Conservation (phyloP, 2,329 filamentous ascomycete species). For the Madurella fahalii region DNA sequence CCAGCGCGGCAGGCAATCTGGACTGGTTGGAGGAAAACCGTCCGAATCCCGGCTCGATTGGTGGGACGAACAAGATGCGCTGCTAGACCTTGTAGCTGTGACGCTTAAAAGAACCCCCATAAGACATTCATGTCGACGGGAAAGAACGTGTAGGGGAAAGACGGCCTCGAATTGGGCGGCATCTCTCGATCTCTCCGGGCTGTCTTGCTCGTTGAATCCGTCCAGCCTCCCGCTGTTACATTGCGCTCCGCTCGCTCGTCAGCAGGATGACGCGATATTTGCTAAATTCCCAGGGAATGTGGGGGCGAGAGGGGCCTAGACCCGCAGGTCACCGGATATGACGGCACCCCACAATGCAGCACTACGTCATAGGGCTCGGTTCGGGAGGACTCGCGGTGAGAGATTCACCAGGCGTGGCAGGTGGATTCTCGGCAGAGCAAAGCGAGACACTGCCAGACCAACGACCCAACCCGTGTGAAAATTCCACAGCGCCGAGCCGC, state of each 20-base stretch:
- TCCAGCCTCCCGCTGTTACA: not conserved
- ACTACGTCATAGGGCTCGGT: slow-evolving; percentile 17
- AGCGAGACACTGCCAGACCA: not conserved
- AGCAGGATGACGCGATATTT: slow-evolving; percentile 15
- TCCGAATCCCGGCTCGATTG: too few relatives aligned
- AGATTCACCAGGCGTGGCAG: not conserved
- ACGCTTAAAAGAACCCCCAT: too few relatives aligned
- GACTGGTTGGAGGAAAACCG: too few relatives aligned
- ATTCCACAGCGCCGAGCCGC: not conserved
- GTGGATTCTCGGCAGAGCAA: not conserved
- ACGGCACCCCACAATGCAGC: slow-evolving; percentile 19
- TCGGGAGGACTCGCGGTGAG: not conserved
- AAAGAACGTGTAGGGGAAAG: too few relatives aligned
- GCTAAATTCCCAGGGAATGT: slow-evolving; percentile 2
- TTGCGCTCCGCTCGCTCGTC: not conserved
- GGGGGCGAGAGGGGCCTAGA: slow-evolving; percentile 12
- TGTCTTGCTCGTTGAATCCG: too few relatives aligned
- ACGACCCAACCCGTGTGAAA: not conserved
- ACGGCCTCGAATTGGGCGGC: too few relatives aligned
- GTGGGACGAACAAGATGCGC: too few relatives aligned
- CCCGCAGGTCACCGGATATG: slow-evolving; percentile 20
- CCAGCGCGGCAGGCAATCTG: too few relatives aligned
- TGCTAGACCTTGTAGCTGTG: too few relatives aligned
- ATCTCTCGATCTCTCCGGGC: too few relatives aligned
- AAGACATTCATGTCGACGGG: too few relatives aligned